Conservation (phyloP, 2,329 filamentous ascomycete species). For the Trichoderma arundinaceum region DNA sequence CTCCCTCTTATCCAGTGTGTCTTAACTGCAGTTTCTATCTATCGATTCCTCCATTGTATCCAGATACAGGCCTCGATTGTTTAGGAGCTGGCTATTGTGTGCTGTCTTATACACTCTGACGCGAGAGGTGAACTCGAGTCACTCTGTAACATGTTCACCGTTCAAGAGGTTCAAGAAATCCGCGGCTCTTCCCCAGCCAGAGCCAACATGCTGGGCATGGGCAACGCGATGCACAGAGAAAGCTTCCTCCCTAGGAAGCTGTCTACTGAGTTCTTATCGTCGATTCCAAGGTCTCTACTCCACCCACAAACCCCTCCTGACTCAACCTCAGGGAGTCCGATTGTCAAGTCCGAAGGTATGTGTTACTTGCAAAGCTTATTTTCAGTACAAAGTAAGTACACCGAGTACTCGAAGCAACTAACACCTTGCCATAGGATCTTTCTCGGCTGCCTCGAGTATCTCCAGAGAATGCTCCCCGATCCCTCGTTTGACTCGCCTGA, state of each 20-base stretch:
- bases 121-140: slow-evolving; percentile 4
- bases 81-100: slow-evolving; percentile 3
- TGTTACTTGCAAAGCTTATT: neutral
- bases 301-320: slow-evolving; percentile 42
- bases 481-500: slow-evolving; percentile 35
- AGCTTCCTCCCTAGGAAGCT: slow-evolving; percentile 33
- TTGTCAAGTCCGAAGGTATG: slow-evolving; percentile 44
- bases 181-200: slow-evolving; percentile 32
- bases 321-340: slow-evolving; percentile 46
- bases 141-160: slow-evolving; percentile 30
- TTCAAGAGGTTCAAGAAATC: slow-evolving; percentile 31
- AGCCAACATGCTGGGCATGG: slow-evolving; percentile 36
- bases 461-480: slow-evolving; percentile 40
- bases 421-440: slow-evolving; percentile 34
- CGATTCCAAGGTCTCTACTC: slow-evolving; percentile 33
- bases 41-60: slow-evolving; percentile 23
- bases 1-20: slow-evolving; percentile 35
- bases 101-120: slow-evolving; percentile 32
- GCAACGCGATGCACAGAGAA: slow-evolving; percentile 35
- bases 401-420: slow-evolving; percentile 19
- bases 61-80: slow-evolving; percentile 12
- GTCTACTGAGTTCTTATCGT: slow-evolving; percentile 37
- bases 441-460: slow-evolving; percentile 35
- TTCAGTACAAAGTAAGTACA: neutral
- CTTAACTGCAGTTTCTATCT: slow-evolving; percentile 16